Conservation (phyloP, 371 early-diverging fungal species). For the Saksenaea vasiformis region DNA sequence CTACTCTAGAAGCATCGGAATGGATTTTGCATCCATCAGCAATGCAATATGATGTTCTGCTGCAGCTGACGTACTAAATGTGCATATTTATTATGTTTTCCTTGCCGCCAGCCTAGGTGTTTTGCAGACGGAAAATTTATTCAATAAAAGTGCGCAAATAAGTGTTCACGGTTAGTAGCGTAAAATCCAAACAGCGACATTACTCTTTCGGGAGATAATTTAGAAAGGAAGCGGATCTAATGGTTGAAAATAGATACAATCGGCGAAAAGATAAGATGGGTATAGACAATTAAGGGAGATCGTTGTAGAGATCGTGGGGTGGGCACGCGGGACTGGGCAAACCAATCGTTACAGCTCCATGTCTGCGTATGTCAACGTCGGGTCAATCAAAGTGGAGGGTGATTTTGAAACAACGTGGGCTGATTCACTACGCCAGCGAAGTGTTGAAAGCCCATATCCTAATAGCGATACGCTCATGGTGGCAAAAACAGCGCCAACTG, state of each 20-base stretch:
- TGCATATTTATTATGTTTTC: too few relatives aligned
- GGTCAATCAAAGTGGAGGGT: neutral
- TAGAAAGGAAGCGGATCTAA: neutral
- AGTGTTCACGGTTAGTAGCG: too few relatives aligned
- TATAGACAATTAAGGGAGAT: neutral
- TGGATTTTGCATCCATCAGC: too few relatives aligned
- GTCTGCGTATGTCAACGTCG: neutral
- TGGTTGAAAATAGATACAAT: neutral
- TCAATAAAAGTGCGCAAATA: too few relatives aligned
- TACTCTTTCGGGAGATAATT: too few relatives aligned
- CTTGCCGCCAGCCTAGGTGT: too few relatives aligned
- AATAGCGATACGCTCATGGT: constrained; percentile 15
- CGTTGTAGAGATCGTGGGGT: neutral
- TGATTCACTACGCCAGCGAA: constrained; percentile 9
- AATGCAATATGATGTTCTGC: too few relatives aligned
- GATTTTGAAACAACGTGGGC: neutral
- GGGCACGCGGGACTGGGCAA: neutral
- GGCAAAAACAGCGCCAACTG: constrained; percentile 18
- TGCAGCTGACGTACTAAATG: too few relatives aligned
- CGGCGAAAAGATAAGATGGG: neutral
- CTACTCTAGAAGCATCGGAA: too few relatives aligned
- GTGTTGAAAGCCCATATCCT: constrained; percentile 14
- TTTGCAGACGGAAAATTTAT: too few relatives aligned
- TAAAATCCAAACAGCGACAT: too few relatives aligned
- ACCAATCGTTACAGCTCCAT: neutral